These are phyloP conservation scores for Pholiota conissans DNA, from an alignment of 768 basidiomycete genomes.

Conservation along the genomic window DNA sequence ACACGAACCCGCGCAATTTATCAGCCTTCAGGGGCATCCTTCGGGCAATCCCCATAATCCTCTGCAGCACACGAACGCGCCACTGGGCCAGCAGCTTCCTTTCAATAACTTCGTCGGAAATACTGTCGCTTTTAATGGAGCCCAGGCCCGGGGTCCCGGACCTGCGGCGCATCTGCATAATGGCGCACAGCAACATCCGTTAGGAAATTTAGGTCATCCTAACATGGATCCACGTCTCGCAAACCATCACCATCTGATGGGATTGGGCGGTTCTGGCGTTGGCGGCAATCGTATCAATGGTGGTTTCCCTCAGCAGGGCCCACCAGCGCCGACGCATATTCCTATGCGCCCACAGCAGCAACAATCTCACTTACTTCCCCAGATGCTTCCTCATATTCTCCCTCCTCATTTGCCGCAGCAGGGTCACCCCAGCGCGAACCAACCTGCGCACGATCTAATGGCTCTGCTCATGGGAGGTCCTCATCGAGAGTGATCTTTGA, in stretches of 20 bases:
- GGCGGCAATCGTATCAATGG: slow-evolving; percentile 48
- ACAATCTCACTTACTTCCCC: slow-evolving; percentile 60
- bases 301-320: slow-evolving; percentile 50
- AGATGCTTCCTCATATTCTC: slow-evolving; percentile 46
- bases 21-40: slow-evolving; percentile 47
- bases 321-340: slow-evolving; percentile 43
- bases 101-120: slow-evolving; percentile 56
- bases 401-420: slow-evolving; percentile 66
- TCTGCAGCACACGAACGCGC: slow-evolving; percentile 46
- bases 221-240: slow-evolving; percentile 56
- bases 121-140: slow-evolving; percentile 43
- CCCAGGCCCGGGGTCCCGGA: slow-evolving; percentile 54
- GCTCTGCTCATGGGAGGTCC: slow-evolving; percentile 77
- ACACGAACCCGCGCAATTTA: slow-evolving; percentile 71
- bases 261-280: slow-evolving; percentile 43
- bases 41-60: slow-evolving; percentile 45
- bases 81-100: slow-evolving; percentile 34
- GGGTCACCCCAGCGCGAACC: slow-evolving; percentile 46
- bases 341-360: slow-evolving; percentile 52
- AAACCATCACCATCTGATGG: slow-evolving; percentile 52
- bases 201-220: slow-evolving; percentile 55
- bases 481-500: slow-evolving; percentile 56
- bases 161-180: slow-evolving; percentile 43
- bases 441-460: slow-evolving; percentile 76
- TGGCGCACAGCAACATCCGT: slow-evolving; percentile 26